These are phyloP conservation scores for Pyricularia pennisetigena DNA, from an alignment of 2,329 filamentous ascomycete species.

Conservation along the genomic window DNA sequence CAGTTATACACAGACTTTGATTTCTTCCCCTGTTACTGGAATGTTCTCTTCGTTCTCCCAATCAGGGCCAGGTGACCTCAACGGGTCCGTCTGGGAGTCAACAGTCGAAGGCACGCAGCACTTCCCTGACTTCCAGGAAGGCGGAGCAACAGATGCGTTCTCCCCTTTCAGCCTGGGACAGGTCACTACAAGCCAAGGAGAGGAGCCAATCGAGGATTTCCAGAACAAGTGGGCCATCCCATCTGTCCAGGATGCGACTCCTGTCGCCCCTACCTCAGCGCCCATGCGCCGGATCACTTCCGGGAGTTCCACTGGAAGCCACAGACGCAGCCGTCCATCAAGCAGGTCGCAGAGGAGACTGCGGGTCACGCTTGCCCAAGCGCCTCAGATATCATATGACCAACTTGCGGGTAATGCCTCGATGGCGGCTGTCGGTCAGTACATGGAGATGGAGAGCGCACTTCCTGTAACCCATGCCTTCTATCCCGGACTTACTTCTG, in stretches of 20 bases:
- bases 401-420: conserved; percentile 41
- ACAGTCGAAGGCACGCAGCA: conserved; percentile 51
- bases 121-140: conserved; percentile 43
- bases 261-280: conserved; percentile 26
- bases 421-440: conserved; percentile 13
- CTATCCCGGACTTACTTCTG: conserved; percentile 32
- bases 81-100: conserved; percentile 44
- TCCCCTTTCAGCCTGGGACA: conserved; percentile 43
- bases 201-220: conserved; percentile 36
- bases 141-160: conserved; percentile 38
- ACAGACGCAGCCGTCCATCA: conserved; percentile 22
- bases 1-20: conserved; percentile 43
- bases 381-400: conserved; percentile 39
- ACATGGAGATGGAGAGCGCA: conserved; percentile 12
- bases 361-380: conserved; percentile 37
- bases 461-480: conserved; percentile 22
- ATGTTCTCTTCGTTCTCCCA: conserved; percentile 47
- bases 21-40: conserved; percentile 37
- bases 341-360: conserved; percentile 32
- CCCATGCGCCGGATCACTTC: conserved; percentile 35
- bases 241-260: conserved; percentile 19
- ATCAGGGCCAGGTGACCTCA: conserved; percentile 48
- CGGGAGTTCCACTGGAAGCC: conserved; percentile 32
- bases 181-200: conserved; percentile 42
- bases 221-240: conserved; percentile 37